Percentiles rank a stretch among this genome's conserved stretches.
Evolutionary conservation across 2,329 filamentous ascomycete genomes (phyloP).

Genomic region (Calonectria pauciramosa): DNA sequence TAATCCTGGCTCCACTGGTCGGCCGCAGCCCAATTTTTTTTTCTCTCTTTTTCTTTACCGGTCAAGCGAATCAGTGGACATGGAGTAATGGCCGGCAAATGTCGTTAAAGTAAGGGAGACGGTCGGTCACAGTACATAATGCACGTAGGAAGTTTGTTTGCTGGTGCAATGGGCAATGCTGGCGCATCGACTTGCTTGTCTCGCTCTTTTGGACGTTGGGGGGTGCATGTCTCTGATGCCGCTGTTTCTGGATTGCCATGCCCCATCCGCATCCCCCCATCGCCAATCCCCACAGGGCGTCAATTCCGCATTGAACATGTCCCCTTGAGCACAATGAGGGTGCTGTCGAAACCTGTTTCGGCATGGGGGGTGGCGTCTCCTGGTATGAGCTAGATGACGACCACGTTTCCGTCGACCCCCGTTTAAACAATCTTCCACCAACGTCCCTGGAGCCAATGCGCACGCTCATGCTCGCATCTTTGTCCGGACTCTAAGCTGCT

Average conservation of each 20-base stretch:
- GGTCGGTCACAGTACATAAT: neutral
- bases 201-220: neutral
- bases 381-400: constrained; percentile 17
- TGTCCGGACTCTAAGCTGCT: constrained; percentile 1
- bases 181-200: constrained; percentile 17
- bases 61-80: neutral
- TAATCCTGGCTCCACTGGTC: constrained; percentile 3
- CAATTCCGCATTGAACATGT: neutral
- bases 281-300: neutral
- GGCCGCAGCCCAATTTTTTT: constrained; percentile 1
- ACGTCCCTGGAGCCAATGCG: neutral
- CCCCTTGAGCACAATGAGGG: constrained; percentile 1
- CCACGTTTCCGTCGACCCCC: neutral
- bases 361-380: constrained; percentile 21
- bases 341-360: constrained; percentile 19
- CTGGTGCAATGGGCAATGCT: neutral
- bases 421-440: constrained; percentile 3
- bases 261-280: neutral
- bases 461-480: constrained; percentile 10
- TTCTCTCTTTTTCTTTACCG: neutral
- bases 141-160: constrained; percentile 8
- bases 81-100: neutral
- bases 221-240: constrained; percentile 2
- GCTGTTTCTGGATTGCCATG: neutral
- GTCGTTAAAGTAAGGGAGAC: constrained; percentile 10